Base-by-base conservation (phyloP, 495 filamentous ascomycete species). In the Penicillium odoratum region DNA sequence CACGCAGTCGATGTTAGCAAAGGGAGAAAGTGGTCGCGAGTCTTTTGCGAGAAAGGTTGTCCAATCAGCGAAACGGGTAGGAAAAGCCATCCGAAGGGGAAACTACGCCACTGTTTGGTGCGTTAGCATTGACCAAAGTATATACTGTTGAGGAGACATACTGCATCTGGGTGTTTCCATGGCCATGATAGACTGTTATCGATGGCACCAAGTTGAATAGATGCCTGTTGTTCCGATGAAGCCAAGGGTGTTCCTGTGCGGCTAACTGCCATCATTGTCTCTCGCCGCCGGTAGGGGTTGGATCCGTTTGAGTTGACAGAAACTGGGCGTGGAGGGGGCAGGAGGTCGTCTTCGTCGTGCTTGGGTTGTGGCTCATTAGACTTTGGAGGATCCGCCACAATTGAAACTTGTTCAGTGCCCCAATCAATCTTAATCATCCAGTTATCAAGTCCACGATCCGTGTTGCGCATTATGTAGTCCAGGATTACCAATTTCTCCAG, bases 381-480 rank as follows among this genome's bases (percentile, higher is more conserved):
- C 48, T 86, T 87, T 1, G 89, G 85, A 25, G 91, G 91, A 18
- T 97, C 91, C 2, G 90, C 89, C 38, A 88, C 85, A 48, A 98
- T 91, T 9, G 88, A 90, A 11, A 92, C 93, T 66, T 89, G 80
- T 63, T 94, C 83, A 25, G 81, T 87, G 47, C 89, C 81, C 83
- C 84, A 90, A 68, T 98, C 92, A 26, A 99, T 90, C 66, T 89
- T 93, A 63, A 99, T 91, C 94, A 99, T 99, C 94, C 94, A 99
- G 58, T 99, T 99, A 71, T 99, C 94, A 58, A 97, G 76, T 10
- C 94, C 94, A 73, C 94, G 83, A 69, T 99, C 94, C 4, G 94
- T 99, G 67, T 99, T 99, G 25, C 94, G 85, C 94, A 99, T 99
- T 50, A 99, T 96, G 63, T 99, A 99, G 73, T 99, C 94, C 65